These are phyloP conservation scores for Wickerhamiella australiensis DNA, from an alignment of 805 yeast genomes.

Conservation along the genomic window DNA sequence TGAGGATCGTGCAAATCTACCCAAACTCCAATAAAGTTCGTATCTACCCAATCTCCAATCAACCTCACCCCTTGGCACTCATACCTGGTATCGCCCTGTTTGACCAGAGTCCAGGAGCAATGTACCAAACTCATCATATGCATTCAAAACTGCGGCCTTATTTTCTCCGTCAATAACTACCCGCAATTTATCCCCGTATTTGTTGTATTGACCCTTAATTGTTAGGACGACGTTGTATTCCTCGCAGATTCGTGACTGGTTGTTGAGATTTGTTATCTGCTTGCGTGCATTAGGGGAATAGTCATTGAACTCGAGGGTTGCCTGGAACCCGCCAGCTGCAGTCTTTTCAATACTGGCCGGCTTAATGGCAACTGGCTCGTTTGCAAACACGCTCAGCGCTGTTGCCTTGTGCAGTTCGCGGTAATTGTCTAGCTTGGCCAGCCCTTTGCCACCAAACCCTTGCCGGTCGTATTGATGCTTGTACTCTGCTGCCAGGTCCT, in stretches of 20 bases:
- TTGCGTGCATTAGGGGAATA: constrained; percentile 43
- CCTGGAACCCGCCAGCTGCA: constrained; percentile 35
- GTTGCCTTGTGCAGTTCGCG: constrained; percentile 39
- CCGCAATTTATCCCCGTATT: constrained; percentile 56
- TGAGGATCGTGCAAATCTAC: too few species aligned
- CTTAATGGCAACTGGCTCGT: constrained; percentile 27
- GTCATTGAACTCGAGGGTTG: constrained; percentile 69
- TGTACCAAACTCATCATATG: constrained; percentile 15
- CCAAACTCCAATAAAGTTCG: too few species aligned
- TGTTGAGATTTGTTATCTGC: constrained; percentile 19
- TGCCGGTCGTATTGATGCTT: constrained; percentile 26
- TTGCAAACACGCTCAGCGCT: constrained; percentile 31
- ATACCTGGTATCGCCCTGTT: not conserved
- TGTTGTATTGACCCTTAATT: constrained; percentile 65
- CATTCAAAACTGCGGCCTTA: constrained; percentile 37
- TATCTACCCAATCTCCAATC: too few species aligned
- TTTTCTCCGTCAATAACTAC: constrained; percentile 65
- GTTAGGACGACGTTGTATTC: constrained; percentile 53
- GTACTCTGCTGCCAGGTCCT: not conserved
- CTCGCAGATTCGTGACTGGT: constrained; percentile 14
- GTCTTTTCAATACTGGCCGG: constrained; percentile 20
- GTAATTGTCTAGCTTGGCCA: constrained; percentile 57
- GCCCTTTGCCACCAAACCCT: constrained; percentile 92
- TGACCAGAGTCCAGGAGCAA: constrained; percentile 2
- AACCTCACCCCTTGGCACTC: too few species aligned